Evolutionary conservation across 73 alveolate species (phyloP), one percentile per base, ranked within the genome.

Genomic region (Uronychia setigera): DNA sequence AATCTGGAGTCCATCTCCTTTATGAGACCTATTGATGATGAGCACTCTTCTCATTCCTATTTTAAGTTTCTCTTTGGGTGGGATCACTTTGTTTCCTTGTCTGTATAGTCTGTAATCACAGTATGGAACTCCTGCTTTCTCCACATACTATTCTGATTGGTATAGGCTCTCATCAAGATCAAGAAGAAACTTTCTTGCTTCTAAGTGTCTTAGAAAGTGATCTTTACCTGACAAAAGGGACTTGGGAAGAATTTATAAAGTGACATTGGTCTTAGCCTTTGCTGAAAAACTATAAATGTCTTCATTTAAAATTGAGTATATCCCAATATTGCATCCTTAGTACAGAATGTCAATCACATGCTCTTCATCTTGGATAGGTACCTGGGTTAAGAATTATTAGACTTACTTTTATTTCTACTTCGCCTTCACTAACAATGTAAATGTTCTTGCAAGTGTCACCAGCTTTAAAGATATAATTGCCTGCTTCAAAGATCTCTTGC

Each of bases 251-350:
- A 74, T 31, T 14, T 28, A n/a, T 0, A 83, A 78, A 33, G 59
- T 30, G 58, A 76, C 26, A 5, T 60, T 75, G 57, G 31, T 14
- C 32, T 86, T 86, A 26, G 92, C 83, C n/a, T 58, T 33, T 13
- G 78, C 78, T n/a, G 35, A 29, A 35, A 74, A 86, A 26, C 30
- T 86, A 26, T 60, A n/a, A 25, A 30, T 86, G 26, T n/a, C 33
- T 14, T 59, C 31, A 28, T 57, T 32, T 1, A 86, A 32, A 19
- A 59, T 1, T 1, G 74, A 19, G 31, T 60, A 58, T 25, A 1
- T 30, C 28, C 92, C 91, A 31, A 88, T 27, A 32, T 13, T 26
- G 34, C 85, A 59, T n/a, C 94, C 94, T 29, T 82, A 31, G 26
- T 77, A 35, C 1, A 88, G 74, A 29, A 81, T 83, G 28, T 83